phyloP scores from a whole-genome alignment of 139 green algal genomes.

The Chlorella sp. region DNA sequence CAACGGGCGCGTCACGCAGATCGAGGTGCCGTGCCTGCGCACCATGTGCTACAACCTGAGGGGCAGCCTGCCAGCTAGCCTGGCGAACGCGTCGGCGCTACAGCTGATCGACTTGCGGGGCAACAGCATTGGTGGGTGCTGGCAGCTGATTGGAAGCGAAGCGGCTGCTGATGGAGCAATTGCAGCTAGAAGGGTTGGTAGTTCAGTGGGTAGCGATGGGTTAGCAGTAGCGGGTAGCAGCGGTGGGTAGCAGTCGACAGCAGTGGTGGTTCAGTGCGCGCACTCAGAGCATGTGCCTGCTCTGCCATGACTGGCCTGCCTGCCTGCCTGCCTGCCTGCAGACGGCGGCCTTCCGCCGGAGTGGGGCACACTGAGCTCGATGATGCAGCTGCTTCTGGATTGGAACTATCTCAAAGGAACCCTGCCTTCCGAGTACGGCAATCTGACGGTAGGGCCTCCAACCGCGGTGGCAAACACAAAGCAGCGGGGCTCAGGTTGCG shows the following conservation, averaged over 20 bases:
- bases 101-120: neutral
- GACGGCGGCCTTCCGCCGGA: constrained; percentile 13
- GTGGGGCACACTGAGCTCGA: neutral
- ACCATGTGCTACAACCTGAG: neutral
- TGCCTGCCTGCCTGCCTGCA: neutral
- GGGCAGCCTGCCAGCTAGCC: neutral
- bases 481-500: too few relatives aligned
- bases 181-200: too few relatives aligned
- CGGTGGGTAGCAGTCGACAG: too few relatives aligned
- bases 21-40: neutral
- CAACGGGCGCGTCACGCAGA: neutral
- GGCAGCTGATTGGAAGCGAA: neutral
- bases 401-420: neutral
- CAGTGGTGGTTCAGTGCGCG: too few relatives aligned
- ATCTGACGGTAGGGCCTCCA: neutral
- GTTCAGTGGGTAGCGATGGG: too few relatives aligned
- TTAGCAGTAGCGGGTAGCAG: too few relatives aligned
- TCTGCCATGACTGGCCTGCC: too few relatives aligned
- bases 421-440: neutral
- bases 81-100: constrained; percentile 1
- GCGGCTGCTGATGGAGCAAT: too few relatives aligned
- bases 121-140: neutral
- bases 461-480: too few relatives aligned
- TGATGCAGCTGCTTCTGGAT: neutral
- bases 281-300: too few relatives aligned